Conservation (phyloP, 2,329 filamentous ascomycete genomes). For the Fusarium armeniacum region DNA sequence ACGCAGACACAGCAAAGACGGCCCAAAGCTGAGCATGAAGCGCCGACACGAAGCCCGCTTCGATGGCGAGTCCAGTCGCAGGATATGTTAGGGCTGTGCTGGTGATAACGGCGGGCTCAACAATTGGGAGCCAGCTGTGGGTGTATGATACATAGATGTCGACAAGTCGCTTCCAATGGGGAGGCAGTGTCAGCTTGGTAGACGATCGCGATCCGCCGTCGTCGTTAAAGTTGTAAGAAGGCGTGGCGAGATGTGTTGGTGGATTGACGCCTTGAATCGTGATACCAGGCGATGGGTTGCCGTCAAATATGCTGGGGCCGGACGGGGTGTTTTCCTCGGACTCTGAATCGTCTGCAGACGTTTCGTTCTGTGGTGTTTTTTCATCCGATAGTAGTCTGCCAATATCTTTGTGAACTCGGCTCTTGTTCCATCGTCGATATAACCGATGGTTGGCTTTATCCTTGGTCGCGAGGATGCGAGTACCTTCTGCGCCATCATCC, state of each 20-base stretch:
- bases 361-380: slow-evolving; percentile 52
- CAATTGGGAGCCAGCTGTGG: slow-evolving; percentile 81
- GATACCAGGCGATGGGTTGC: slow-evolving; percentile 42
- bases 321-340: slow-evolving; percentile 50
- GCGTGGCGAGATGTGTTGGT: slow-evolving; percentile 14
- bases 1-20: slow-evolving; percentile 69
- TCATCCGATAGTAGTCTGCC: slow-evolving; percentile 70
- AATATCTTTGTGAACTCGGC: slow-evolving; percentile 72
- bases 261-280: slow-evolving; percentile 32
- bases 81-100: slow-evolving; percentile 61
- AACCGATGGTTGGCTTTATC: slow-evolving; percentile 68
- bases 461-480: slow-evolving; percentile 64
- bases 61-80: slow-evolving; percentile 51
- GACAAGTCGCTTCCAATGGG: slow-evolving; percentile 71
- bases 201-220: slow-evolving; percentile 13
- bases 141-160: slow-evolving; percentile 83
- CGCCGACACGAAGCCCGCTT: slow-evolving; percentile 52
- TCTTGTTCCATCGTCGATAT: slow-evolving; percentile 74
- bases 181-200: slow-evolving; percentile 59
- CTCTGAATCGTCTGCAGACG: slow-evolving; percentile 54
- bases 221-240: slow-evolving; percentile 21
- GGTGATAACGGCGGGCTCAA: slow-evolving; percentile 75
- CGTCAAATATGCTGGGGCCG: slow-evolving; percentile 36
- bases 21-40: slow-evolving; percentile 72
- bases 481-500: slow-evolving; percentile 58